These are phyloP conservation scores for Lentinus tigrinus DNA, from an alignment of 768 basidiomycete genomes.

Conservation along the genomic window DNA sequence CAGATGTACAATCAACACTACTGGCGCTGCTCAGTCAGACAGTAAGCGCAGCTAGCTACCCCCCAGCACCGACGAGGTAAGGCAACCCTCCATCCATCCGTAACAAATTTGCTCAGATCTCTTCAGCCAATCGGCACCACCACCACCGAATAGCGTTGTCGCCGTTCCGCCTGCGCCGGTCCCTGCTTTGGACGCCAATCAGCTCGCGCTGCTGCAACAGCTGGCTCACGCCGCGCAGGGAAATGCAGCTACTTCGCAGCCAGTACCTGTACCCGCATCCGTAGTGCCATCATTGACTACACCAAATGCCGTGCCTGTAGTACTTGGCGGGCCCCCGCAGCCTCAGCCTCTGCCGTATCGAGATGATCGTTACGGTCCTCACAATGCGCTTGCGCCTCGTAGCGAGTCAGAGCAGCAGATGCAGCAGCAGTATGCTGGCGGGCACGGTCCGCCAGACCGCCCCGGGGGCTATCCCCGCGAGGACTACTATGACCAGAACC, in stretches of 20 bases:
- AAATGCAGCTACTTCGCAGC: constrained; percentile 24
- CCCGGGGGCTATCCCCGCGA: constrained; percentile 42
- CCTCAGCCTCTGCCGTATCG: constrained; percentile 35
- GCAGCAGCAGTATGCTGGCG: constrained; percentile 28
- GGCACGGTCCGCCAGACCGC: constrained; percentile 40
- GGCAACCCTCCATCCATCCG: constrained; percentile 19
- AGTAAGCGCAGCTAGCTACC: constrained; percentile 39
- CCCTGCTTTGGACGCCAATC: constrained; percentile 46
- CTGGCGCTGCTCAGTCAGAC: constrained; percentile 72
- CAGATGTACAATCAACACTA: constrained; percentile 61
- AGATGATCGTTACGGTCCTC: constrained; percentile 41
- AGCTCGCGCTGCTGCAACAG: constrained; percentile 75
- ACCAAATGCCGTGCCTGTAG: constrained; percentile 30
- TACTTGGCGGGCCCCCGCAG: constrained; percentile 26
- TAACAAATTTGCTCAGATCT: constrained; percentile 8
- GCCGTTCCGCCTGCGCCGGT: constrained; percentile 31
- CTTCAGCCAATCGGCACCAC: constrained; percentile 59
- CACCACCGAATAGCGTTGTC: constrained; percentile 36
- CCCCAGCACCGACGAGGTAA: constrained; percentile 38
- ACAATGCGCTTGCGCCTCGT: constrained; percentile 14
- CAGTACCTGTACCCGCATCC: constrained; percentile 28
- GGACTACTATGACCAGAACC: constrained; percentile 36
- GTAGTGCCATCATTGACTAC: constrained; percentile 30
- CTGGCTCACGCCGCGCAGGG: constrained; percentile 59
- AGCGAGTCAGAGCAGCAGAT: constrained; percentile 38